phyloP scores from a whole-genome alignment of 148 eudicot species.

The Agrostemma githago region DNA sequence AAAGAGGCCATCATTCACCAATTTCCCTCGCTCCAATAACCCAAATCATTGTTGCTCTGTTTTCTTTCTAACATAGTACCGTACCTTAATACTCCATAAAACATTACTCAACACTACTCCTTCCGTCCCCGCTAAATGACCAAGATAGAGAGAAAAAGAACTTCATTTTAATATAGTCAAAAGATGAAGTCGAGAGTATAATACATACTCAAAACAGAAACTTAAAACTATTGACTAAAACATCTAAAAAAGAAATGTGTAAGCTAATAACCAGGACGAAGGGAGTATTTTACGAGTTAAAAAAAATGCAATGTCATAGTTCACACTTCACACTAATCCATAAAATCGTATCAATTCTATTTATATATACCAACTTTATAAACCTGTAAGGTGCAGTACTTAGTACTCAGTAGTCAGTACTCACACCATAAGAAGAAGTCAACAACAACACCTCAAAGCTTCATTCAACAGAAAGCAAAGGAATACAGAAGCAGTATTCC shows the following conservation, averaged over 20 bases:
- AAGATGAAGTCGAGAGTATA: too few species aligned
- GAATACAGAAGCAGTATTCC: conserved; percentile 20
- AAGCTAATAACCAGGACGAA: too few species aligned
- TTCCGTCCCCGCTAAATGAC: too few species aligned
- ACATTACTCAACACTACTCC: too few species aligned
- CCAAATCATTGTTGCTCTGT: background rate
- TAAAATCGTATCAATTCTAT: background rate
- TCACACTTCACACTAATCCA: conserved; percentile 2
- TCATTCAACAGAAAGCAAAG: conserved; percentile 28
- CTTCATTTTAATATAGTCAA: background rate
- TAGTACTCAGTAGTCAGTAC: background rate
- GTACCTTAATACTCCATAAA: too few species aligned
- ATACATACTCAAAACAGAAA: too few species aligned
- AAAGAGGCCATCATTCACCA: conserved; percentile 16
- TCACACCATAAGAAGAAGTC: background rate
- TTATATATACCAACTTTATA: conserved; percentile 26
- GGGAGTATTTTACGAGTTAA: background rate
- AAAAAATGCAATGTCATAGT: background rate
- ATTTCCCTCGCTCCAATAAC: background rate
- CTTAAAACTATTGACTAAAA: too few species aligned
- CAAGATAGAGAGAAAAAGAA: too few species aligned
- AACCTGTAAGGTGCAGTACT: background rate
- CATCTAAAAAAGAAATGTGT: too few species aligned
- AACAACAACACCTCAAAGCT: background rate
- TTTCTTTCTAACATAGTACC: background rate